These are phyloP conservation scores for Bruguiera gymnorhiza DNA, from an alignment of 345 rosid genomes.

Conservation along the genomic window DNA sequence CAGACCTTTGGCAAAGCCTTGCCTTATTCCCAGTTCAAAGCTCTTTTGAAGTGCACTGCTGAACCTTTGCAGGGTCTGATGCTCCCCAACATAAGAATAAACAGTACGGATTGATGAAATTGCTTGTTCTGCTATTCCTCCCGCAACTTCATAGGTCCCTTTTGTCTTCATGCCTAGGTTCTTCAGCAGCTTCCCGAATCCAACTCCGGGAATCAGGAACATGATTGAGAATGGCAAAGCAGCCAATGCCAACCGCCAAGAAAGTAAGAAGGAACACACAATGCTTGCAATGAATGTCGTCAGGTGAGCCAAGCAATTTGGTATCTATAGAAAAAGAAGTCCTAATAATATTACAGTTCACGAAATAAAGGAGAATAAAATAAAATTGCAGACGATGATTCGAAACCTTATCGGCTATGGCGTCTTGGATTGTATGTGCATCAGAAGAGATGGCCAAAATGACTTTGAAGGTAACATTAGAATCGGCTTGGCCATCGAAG, in stretches of 20 bases:
- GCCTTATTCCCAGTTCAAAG: slow-evolving; percentile 41
- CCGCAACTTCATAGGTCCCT: slow-evolving; percentile 43
- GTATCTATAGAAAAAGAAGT: slow-evolving; percentile 33
- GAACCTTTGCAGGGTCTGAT: slow-evolving; percentile 35
- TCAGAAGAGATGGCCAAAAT: slow-evolving; percentile 44
- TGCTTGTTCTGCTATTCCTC: slow-evolving; percentile 54
- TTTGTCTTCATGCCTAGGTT: slow-evolving; percentile 33
- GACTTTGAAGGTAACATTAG: slow-evolving; percentile 39
- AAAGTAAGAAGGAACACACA: slow-evolving; percentile 36
- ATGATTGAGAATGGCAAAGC: slow-evolving; percentile 45
- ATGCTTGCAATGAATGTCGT: slow-evolving; percentile 39
- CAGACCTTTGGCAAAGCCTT: slow-evolving; percentile 55
- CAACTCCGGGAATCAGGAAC: slow-evolving; percentile 43
- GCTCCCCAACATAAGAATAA: slow-evolving; percentile 49
- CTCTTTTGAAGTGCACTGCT: slow-evolving; percentile 35
- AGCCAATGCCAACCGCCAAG: slow-evolving; percentile 49
- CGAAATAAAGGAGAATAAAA: background rate
- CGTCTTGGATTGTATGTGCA: slow-evolving; percentile 44
- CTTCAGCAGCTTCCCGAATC: slow-evolving; percentile 43
- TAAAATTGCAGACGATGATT: background rate
- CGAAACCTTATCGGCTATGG: slow-evolving; percentile 46
- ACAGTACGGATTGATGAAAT: slow-evolving; percentile 49
- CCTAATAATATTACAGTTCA: background rate
- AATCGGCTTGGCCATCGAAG: slow-evolving; percentile 41
- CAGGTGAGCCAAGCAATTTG: slow-evolving; percentile 36